phyloP scores from a whole-genome alignment of 495 filamentous ascomycete genomes.

The Chaetomium tenue region DNA sequence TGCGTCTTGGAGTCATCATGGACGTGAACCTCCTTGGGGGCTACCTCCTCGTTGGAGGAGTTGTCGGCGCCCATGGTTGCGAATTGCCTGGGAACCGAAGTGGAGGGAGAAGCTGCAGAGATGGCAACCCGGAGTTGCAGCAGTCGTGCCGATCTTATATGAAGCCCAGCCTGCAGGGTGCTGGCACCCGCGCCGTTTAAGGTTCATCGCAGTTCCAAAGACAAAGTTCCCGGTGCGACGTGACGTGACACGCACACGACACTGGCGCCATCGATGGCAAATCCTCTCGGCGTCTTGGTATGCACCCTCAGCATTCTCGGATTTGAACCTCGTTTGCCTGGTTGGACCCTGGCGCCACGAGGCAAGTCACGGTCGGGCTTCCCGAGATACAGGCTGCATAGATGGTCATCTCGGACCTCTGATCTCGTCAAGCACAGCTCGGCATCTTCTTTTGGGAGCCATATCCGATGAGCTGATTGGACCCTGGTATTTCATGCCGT shows the following conservation, averaged over 20 bases:
- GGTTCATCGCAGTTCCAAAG: background rate
- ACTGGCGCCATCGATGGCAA: constrained; percentile 24
- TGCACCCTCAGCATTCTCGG: no score
- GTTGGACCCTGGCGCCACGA: background rate
- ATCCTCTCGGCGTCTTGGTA: background rate
- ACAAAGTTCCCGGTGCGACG: background rate
- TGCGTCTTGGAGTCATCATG: constrained; percentile 4
- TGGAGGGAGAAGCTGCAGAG: background rate
- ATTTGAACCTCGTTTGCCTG: no score
- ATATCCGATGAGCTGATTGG: constrained; percentile 3
- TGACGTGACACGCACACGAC: constrained; percentile 12
- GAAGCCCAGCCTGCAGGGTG: background rate
- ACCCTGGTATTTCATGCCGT: constrained; percentile 1
- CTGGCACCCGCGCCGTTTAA: background rate
- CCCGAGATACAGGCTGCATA: background rate
- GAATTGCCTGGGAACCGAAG: background rate
- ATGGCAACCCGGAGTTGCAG: background rate
- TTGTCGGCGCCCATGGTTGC: constrained; percentile 25
- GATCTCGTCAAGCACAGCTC: background rate
- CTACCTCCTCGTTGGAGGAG: constrained; percentile 17
- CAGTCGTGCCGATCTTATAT: constrained; percentile 14
- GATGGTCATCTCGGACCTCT: background rate
- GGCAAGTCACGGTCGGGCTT: background rate
- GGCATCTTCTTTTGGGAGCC: background rate
- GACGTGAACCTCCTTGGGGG: constrained; percentile 16